A percentile compares a stretch with the other conserved stretches of the same genome.
Conservation (phyloP, 2,329 filamentous ascomycete genomes). For the Cercospora sojina region DNA sequence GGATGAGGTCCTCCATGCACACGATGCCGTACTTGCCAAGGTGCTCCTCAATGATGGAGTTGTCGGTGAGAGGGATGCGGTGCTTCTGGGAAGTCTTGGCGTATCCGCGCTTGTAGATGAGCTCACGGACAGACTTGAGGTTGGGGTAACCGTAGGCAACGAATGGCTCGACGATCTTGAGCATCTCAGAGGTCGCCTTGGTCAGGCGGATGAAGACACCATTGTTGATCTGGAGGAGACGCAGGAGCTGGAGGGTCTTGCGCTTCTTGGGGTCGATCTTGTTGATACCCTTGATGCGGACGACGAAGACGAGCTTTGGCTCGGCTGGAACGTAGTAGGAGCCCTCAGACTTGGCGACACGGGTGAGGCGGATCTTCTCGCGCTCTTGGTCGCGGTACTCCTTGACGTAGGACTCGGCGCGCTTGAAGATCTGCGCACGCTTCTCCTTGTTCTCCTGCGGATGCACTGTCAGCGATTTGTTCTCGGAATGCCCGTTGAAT, state of each 20-base stretch:
- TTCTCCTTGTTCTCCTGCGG: constrained; percentile 95
- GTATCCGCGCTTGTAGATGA: constrained; percentile 99
- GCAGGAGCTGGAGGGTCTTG: constrained; percentile 99
- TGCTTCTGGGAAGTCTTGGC: constrained; percentile 95
- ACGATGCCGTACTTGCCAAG: constrained; percentile 98
- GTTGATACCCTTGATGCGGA: constrained; percentile 99
- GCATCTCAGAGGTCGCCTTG: constrained; percentile 97
- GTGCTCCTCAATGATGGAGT: constrained; percentile 93
- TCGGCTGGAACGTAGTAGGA: constrained; percentile 93
- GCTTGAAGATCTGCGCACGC: constrained; percentile 98
- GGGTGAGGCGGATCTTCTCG: constrained; percentile 92
- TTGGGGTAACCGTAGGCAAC: constrained; percentile 99
- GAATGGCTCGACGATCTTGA: constrained; percentile 98
- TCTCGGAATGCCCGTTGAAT: constrained; percentile 15
- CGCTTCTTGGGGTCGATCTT: constrained; percentile 99
- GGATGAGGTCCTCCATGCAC: constrained; percentile 98
- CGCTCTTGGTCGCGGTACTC: constrained; percentile 98
- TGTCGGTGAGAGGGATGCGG: constrained; percentile 93
- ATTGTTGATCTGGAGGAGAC: constrained; percentile 99
- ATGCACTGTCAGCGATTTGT: constrained; percentile 39
- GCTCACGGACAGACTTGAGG: constrained; percentile 98
- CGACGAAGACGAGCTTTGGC: constrained; percentile 93
- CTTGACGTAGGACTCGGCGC: constrained; percentile 99
- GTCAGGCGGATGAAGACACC: constrained; percentile 96
- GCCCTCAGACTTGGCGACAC: constrained; percentile 86